These are phyloP conservation scores for Carnegiea gigantea DNA, from an alignment of 179 eudicot genomes.

Conservation along the genomic window DNA sequence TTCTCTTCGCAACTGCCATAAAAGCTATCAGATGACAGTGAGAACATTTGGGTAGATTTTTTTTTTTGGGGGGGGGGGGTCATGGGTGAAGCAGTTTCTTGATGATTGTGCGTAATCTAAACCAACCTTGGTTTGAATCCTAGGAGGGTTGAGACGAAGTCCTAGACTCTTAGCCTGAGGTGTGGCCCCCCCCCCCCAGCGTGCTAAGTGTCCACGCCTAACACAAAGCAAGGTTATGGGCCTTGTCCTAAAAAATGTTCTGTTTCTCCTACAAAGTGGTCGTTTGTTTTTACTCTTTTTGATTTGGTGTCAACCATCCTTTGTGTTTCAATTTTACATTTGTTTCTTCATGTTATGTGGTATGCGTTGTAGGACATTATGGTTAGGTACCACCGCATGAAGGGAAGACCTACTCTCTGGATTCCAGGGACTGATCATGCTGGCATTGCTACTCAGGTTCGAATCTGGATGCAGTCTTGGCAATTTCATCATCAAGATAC, in stretches of 20 bases:
- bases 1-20: not conserved
- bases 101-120: not conserved
- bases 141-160: not conserved
- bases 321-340: not conserved
- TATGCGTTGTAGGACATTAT: conserved; percentile 70
- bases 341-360: conserved; percentile 7
- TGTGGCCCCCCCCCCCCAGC: not conserved
- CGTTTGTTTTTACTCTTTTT: not conserved
- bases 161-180: not conserved
- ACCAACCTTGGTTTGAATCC: not conserved
- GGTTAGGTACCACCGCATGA: conserved; percentile 95
- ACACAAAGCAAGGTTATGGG: not conserved
- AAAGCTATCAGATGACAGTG: not conserved
- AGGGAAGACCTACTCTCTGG: conserved; percentile 95
- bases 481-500: not conserved
- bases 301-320: not conserved
- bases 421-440: conserved; percentile 99
- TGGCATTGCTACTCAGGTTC: conserved; percentile 99
- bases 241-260: not conserved
- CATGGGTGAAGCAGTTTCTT: not conserved
- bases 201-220: not conserved
- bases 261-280: not conserved
- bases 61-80: not conserved
- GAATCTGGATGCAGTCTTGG: conserved; percentile 21
- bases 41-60: not conserved